Percentiles rank a stretch among this genome's conserved stretches.
phyloP scores from a whole-genome alignment of 768 basidiomycete species.

The Rhizopogon vesiculosus region DNA sequence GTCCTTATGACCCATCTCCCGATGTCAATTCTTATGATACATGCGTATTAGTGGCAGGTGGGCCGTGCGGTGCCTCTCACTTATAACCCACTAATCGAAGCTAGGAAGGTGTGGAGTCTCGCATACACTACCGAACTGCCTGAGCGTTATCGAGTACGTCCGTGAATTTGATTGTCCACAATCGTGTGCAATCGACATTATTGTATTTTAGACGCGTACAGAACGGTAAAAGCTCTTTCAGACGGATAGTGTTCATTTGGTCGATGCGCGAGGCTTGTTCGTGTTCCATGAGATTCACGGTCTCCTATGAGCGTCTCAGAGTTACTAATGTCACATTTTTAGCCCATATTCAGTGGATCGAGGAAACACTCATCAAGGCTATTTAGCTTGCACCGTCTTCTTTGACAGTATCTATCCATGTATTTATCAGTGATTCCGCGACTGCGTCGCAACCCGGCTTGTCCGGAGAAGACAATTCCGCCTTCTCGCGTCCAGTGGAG shows the following conservation, averaged over 20 bases:
- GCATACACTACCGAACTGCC: slow-evolving; percentile 39
- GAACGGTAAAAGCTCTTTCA: slow-evolving; percentile 14
- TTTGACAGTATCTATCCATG: slow-evolving; percentile 32
- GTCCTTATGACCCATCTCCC: slow-evolving; percentile 40
- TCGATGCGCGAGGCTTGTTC: slow-evolving; percentile 42
- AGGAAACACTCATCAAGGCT: slow-evolving; percentile 30
- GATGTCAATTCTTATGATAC: slow-evolving; percentile 31
- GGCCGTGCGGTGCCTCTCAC: slow-evolving; percentile 1
- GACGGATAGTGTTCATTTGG: slow-evolving; percentile 49
- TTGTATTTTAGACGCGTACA: slow-evolving; percentile 15
- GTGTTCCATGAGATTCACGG: not conserved
- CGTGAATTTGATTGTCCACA: no score
- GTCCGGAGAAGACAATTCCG: not conserved
- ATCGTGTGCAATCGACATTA: no score
- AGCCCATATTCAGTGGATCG: slow-evolving; percentile 45
- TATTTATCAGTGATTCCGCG: slow-evolving; percentile 35
- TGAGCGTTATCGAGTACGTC: slow-evolving; percentile 38
- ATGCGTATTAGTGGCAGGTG: slow-evolving; percentile 38
- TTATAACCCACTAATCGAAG: not conserved
- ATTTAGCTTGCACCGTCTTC: slow-evolving; percentile 23
- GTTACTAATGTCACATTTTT: not conserved
- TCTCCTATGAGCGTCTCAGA: not conserved
- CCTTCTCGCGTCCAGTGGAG: slow-evolving; percentile 10
- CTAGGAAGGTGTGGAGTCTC: slow-evolving; percentile 34
- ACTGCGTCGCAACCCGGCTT: not conserved